Evolutionary conservation across 495 filamentous ascomycete genomes (phyloP).

Genomic region (Talaromyces adpressus): DNA sequence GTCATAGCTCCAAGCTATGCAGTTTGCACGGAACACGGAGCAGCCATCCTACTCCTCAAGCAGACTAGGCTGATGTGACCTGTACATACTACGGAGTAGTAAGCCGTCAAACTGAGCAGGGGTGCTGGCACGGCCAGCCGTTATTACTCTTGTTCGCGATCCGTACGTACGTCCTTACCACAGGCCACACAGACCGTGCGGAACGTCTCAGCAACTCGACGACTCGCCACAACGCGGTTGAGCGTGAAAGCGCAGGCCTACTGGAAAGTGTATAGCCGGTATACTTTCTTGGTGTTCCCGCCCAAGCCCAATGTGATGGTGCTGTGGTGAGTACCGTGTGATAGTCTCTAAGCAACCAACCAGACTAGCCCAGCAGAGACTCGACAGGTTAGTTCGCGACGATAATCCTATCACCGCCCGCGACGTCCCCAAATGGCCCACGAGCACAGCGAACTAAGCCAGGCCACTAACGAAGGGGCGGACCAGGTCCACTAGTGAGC

Average conservation of each 20-base stretch:
- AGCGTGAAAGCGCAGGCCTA: neutral
- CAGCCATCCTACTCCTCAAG: neutral
- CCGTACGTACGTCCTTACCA: neutral
- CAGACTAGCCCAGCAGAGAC: neutral
- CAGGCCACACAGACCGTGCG: neutral
- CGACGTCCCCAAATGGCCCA: neutral
- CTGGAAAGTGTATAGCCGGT: neutral
- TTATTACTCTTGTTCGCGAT: neutral
- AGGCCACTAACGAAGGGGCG: neutral
- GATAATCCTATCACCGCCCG: neutral
- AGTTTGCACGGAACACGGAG: neutral
- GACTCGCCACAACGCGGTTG: neutral
- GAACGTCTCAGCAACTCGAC: neutral
- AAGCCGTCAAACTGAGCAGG: neutral
- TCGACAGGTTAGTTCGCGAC: neutral
- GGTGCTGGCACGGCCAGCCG: neutral
- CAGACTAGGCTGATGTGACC: neutral
- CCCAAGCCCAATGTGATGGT: neutral
- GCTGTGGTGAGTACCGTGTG: neutral
- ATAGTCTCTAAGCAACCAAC: neutral
- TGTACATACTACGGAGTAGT: no score
- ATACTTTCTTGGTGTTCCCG: neutral
- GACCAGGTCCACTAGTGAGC: neutral
- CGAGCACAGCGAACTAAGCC: neutral
- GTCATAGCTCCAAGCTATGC: constrained; percentile 3